A percentile compares a stretch with the other conserved stretches of the same genome.
Conservation (phyloP, 176 grass and related monocot species). For the Rhipidocladum racemiflorum region DNA sequence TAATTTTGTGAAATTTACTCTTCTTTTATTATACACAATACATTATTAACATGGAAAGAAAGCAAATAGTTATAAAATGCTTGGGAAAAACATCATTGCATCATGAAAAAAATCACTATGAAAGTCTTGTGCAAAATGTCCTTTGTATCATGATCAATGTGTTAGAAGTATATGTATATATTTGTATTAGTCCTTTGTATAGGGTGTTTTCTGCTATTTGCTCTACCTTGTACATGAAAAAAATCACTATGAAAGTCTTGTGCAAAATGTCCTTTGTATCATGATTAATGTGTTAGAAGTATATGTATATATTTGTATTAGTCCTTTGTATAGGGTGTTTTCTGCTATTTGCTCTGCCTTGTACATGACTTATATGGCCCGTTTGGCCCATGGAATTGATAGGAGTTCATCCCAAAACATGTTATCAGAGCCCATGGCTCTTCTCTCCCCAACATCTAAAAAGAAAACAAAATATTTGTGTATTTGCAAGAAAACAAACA, state of each 20-base stretch:
- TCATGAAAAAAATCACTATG: constrained; percentile 6
- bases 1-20: no score
- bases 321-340: no score
- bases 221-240: no score
- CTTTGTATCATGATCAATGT: constrained; percentile 12
- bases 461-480: background rate
- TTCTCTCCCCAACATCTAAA: background rate
- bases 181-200: no score
- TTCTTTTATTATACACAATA: constrained; percentile 3
- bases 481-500: constrained; percentile 12
- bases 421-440: no score
- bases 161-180: no score
- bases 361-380: no score
- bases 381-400: no score
- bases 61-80: constrained; percentile 5
- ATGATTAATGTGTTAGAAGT: background rate
- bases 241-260: background rate
- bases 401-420: no score
- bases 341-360: no score
- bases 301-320: no score
- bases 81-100: background rate
- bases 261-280: constrained; percentile 11
- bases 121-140: constrained; percentile 2
- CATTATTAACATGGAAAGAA: background rate
- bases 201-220: no score